Evolutionary conservation across 2,329 filamentous ascomycete species (phyloP).

Genomic region (Penicillium sp.): DNA sequence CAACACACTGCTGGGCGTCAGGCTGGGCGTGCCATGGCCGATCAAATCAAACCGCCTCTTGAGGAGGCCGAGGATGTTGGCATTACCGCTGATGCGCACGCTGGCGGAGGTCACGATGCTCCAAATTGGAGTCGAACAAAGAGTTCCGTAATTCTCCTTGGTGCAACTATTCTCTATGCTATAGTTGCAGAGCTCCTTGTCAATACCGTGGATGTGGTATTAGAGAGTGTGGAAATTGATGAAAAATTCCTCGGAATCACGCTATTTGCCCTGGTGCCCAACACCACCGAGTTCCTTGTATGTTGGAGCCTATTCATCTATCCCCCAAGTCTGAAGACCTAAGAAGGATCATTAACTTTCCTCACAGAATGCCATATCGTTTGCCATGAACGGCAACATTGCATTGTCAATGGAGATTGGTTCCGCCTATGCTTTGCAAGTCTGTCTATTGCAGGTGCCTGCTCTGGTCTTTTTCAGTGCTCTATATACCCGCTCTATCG

Average conservation of each 20-base stretch:
- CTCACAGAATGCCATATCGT: slow-evolving; percentile 89
- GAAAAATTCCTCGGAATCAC: slow-evolving; percentile 98
- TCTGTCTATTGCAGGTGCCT: slow-evolving; percentile 91
- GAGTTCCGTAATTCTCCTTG: slow-evolving; percentile 84
- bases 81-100: slow-evolving; percentile 38
- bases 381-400: slow-evolving; percentile 99
- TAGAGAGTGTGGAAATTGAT: slow-evolving; percentile 86
- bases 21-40: slow-evolving; percentile 38
- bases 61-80: slow-evolving; percentile 51
- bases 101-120: slow-evolving; percentile 83
- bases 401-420: slow-evolving; percentile 98
- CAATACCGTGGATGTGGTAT: slow-evolving; percentile 93
- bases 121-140: slow-evolving; percentile 95
- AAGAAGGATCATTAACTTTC: slow-evolving; percentile 3
- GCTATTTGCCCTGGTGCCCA: slow-evolving; percentile 92
- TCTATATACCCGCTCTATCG: slow-evolving; percentile 61
- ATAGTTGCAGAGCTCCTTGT: slow-evolving; percentile 96
- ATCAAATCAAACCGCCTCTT: slow-evolving; percentile 35
- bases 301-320: slow-evolving; percentile 34
- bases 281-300: slow-evolving; percentile 96
- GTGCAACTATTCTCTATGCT: slow-evolving; percentile 90
- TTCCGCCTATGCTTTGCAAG: slow-evolving; percentile 93
- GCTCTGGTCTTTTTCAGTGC: slow-evolving; percentile 90
- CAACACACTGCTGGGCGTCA: slow-evolving; percentile 33
- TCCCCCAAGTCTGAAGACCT: background rate